Base-by-base conservation (phyloP, 805 yeast genomes). In the Diddensiella caesifluorescens region DNA sequence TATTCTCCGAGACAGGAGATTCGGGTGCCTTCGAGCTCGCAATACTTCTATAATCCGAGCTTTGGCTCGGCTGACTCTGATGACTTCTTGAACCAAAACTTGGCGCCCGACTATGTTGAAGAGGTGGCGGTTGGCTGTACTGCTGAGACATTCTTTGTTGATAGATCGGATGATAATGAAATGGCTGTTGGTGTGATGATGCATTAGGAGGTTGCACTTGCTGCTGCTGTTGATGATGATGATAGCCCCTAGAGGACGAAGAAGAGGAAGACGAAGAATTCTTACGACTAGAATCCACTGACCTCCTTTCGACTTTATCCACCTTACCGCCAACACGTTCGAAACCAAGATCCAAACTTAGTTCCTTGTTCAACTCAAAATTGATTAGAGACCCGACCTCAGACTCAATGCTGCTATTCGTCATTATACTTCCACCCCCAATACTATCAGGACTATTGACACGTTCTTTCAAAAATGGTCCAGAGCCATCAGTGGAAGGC, bases 151-250 rank as follows among this genome's bases (percentile, higher is more conserved):
- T 37, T 26, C 52, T 41, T 28, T 45, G 46, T 22, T 47, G 50
- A 30, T 48, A 48, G 20, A 45, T 20, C 12, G 53, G 52, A 39
- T 47, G 49, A 27, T 45, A 47, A 29, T 38, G 44, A 31, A 22
- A 39, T n/a, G 35, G 45, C 15, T 22, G 39, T 7, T 35, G 44
- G 15, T 41, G n/a, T n/a, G 37, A 2, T 37, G 38, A 30, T 5
- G 44, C 22, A n/a, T n/a, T n/a, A n/a, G n/a, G n/a, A n/a, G n/a
- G n/a, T n/a, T n/a, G n/a, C n/a, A n/a, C n/a, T n/a, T 16, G 27
- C 16, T 4, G 49, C 22, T 19, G 45, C 22, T 21, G 33, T 38
- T 9, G 48, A 39, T 22, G 39, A 44, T 7, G 46, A 36, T 13
- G 39, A 29, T 31, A 39, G 7, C 15, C 7, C 9, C 19, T 7